Evolutionary conservation across 257 asterid species (phyloP).

Genomic region (Plectranthus barbatus): DNA sequence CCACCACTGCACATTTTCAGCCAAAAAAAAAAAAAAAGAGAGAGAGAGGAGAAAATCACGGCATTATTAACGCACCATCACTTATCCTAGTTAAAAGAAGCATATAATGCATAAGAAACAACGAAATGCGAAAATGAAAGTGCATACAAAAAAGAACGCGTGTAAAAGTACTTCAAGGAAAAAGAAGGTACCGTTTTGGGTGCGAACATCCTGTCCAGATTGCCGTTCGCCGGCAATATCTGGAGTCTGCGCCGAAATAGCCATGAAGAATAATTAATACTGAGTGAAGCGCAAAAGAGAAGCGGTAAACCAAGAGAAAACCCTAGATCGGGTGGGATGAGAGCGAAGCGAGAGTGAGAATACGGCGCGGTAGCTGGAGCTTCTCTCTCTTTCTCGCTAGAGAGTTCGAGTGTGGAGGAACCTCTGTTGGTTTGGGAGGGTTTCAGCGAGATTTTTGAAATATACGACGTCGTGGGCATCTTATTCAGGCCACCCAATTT

Average conservation of each 20-base stretch:
- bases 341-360: no score
- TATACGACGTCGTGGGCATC: constrained; percentile 12
- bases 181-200: constrained; percentile 55
- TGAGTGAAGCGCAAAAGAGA: neutral
- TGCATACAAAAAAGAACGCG: neutral
- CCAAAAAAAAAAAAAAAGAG: neutral
- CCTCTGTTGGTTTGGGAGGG: constrained; percentile 11
- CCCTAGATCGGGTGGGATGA: constrained; percentile 23
- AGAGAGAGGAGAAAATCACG: no score
- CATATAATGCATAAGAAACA: neutral
- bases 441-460: constrained; percentile 13
- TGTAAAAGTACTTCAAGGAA: neutral
- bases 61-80: neutral
- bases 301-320: neutral
- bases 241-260: constrained; percentile 29
- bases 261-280: constrained; percentile 24
- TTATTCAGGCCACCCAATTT: no score
- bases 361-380: constrained; percentile 6
- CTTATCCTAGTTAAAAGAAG: neutral
- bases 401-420: constrained; percentile 10
- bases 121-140: neutral
- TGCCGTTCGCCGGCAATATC: constrained; percentile 32
- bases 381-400: neutral
- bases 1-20: constrained; percentile 49
- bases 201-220: constrained; percentile 91